Base-by-base conservation (phyloP, 768 basidiomycete genomes). In the Albatrellus ellisii region DNA sequence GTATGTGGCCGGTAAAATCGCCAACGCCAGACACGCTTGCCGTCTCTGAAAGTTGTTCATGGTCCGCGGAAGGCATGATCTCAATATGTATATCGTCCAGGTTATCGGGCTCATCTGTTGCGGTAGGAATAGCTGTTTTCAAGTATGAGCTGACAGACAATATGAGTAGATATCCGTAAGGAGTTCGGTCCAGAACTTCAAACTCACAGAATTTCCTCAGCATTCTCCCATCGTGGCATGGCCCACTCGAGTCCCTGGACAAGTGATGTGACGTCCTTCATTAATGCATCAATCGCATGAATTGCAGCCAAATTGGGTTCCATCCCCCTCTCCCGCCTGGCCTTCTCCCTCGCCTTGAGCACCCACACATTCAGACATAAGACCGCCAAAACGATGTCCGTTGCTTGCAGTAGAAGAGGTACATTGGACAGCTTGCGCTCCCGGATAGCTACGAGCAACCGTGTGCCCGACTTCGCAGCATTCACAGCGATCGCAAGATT, bases 331-430 rank as follows among this genome's bases (percentile, higher is more conserved):
- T 10, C 11, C 20, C 26, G 14, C 8, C 31, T 15, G 17, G 22
- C 36, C n/a, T 41, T 38, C 18, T 44, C 40, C 4, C 43, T 40
- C 36, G 44, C 42, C 15, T 36, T 49, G 18, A 49, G 39, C 7
- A 51, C 41, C 50, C 50, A 51, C 10, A 26, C 28, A 37, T 51
- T 42, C 17, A 46, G 26, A 21, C 44, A 49, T n/a, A 51, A 40
- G 15, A 49, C 47, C 1, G 47, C 41, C 7, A 36, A 31, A n/a
- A 36, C 39, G 15, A 49, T 31, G 21, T 51, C 50, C n/a, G 48
- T 31, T 14, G 44, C 43, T 5, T 24, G 24, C 15, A 49, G 41
- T 14, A 51, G 42, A 22, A 46, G 32, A 9, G 50, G 39, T 29
- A 51, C 22, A 22, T 49, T 51, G 6, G 47, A 40, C 26, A 51